phyloP scores from a whole-genome alignment of 192 early-diverging fungal species.

The Entomortierella lignicola region DNA sequence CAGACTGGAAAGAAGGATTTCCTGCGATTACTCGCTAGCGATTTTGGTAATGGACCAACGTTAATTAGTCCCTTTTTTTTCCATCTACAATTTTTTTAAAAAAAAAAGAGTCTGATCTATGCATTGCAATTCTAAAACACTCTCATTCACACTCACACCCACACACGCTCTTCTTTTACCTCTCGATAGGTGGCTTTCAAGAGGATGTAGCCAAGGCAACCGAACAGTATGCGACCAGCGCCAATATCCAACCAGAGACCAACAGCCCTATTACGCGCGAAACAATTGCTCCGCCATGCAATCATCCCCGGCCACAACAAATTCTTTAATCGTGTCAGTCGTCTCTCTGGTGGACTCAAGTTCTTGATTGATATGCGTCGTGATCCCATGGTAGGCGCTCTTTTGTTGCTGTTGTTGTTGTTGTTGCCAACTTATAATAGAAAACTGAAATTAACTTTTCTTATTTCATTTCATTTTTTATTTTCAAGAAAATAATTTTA shows the following conservation, averaged over 20 bases:
- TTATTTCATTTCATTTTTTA: too few species aligned
- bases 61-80: too few species aligned
- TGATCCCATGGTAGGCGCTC: conserved; percentile 77
- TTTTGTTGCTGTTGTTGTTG: too few species aligned
- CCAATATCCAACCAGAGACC: conserved; percentile 21
- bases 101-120: too few species aligned
- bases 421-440: too few species aligned
- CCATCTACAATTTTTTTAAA: too few species aligned
- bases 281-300: conserved; percentile 70
- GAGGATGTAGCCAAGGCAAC: conserved; percentile 49
- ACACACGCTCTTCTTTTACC: too few species aligned
- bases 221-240: conserved; percentile 28
- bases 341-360: conserved; percentile 81
- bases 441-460: too few species aligned
- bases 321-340: conserved; percentile 82
- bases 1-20: conserved; percentile 57
- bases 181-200: conserved; percentile 50
- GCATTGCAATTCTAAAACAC: too few species aligned
- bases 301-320: conserved; percentile 76
- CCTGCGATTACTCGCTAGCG: conserved; percentile 58
- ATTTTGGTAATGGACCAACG: too few species aligned
- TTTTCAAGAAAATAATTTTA: too few species aligned
- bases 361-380: conserved; percentile 84
- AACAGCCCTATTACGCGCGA: conserved; percentile 57
- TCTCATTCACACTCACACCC: too few species aligned